These are phyloP conservation scores for Leishmania mexicana DNA, from an alignment of 208 protist genomes.

Conservation along the genomic window DNA sequence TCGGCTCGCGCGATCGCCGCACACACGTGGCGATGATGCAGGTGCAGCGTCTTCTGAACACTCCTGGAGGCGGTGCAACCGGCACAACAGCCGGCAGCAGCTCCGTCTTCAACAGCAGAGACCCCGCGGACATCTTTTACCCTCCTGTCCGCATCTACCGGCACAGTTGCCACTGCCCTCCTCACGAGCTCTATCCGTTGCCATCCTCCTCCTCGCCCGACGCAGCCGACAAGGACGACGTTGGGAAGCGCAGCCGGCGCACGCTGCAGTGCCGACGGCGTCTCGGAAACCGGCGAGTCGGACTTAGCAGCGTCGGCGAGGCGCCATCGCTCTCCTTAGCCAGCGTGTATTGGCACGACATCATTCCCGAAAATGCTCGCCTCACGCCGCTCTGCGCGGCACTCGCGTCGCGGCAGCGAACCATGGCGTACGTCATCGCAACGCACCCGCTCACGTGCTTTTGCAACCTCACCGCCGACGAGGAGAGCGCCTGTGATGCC, in stretches of 20 bases:
- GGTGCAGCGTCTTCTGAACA: slow-evolving; percentile 33
- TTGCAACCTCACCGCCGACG: slow-evolving; percentile 15
- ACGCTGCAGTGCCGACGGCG: background rate
- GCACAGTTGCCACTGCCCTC: slow-evolving; percentile 50
- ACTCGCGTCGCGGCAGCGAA: slow-evolving; percentile 50
- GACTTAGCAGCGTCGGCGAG: background rate
- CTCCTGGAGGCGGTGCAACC: slow-evolving; percentile 8
- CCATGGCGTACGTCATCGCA: slow-evolving; percentile 68
- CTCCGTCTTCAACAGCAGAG: background rate
- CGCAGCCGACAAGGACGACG: background rate
- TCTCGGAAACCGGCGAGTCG: background rate
- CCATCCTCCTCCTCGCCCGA: background rate
- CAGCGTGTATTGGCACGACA: slow-evolving; percentile 33
- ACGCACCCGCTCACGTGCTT: slow-evolving; percentile 64
- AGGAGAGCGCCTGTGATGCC: slow-evolving; percentile 8
- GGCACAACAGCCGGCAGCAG: background rate
- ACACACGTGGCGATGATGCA: slow-evolving; percentile 14
- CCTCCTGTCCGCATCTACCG: slow-evolving; percentile 53
- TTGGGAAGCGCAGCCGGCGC: background rate
- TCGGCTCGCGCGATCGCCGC: slow-evolving; percentile 28
- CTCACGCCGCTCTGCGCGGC: slow-evolving; percentile 69
- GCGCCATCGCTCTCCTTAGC: background rate
- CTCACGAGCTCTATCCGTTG: slow-evolving; percentile 30
- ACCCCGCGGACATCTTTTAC: slow-evolving; percentile 45
- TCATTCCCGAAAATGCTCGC: slow-evolving; percentile 57